Evolutionary conservation across 306 rosid genomes (phyloP), one percentile per base, ranked within the genome.

Genomic region (Corylus americana): DNA sequence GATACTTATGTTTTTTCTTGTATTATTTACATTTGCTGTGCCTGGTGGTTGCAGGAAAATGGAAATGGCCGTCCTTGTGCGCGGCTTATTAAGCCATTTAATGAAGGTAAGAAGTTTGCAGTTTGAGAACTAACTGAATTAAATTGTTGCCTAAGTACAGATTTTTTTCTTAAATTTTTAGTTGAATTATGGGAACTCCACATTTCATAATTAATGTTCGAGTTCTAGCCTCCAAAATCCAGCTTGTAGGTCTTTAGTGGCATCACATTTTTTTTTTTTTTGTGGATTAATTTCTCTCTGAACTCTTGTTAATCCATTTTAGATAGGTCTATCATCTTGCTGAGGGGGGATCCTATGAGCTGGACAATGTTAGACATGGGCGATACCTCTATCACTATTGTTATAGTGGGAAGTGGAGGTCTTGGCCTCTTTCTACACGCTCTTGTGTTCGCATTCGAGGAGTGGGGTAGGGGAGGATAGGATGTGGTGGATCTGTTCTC

Each of bases 1-100:
- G 13, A 27, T 67, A 57, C 63, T 13, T 74, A 7, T 57, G 44
- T 59, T 77, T 68, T 68, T 74, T 64, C 35, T 48, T 69, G 75
- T 63, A 71, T 70, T 50, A 64, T 11, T 75, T 76, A 70, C 77
- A 25, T 55, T 83, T 83, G 72, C 73, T 77, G 66, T 83, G 77
- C 74, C 69, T 54, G 76, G 81, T 77, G 81, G 70, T 83, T 82
- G 77, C 86, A 88, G 96, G 91, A 68, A 62, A 82, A 48, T 55
- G 84, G 76, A 82, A 62, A 76, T 51, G 74, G 61, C 58, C 62
- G 16, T 44, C 77, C 80, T 57, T 89, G 92, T 90, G 93, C 86
- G 74, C 84, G 77, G 66, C 67, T 94, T 74, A 31, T 87, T 48
- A 85, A 86, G 79, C 92, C 86, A 16, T 68, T 44, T 69, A 80